Evolutionary conservation across 805 yeast genomes (phyloP).

Genomic region (Candida sphagnicola): DNA sequence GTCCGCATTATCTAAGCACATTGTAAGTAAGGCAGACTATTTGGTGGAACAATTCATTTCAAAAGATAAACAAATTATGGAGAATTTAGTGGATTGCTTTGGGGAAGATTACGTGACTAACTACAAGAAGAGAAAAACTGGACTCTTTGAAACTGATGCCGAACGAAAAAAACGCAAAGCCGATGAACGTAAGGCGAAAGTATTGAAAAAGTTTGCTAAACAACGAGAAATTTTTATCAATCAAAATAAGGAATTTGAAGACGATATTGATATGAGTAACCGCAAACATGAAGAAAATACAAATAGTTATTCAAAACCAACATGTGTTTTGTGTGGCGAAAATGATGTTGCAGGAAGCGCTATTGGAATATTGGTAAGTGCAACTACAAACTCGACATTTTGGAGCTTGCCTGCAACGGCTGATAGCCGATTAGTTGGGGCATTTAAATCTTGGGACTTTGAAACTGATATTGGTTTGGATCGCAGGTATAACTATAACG

Average conservation of each 20-base stretch:
- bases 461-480: conserved; percentile 13
- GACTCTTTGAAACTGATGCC: conserved; percentile 45
- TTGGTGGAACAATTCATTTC: conserved; percentile 49
- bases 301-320: conserved; percentile 19
- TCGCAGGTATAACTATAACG: conserved; percentile 17
- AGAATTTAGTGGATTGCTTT: conserved; percentile 50
- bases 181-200: conserved; percentile 55
- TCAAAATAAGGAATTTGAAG: conserved; percentile 25
- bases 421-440: conserved; percentile 13
- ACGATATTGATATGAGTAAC: conserved; percentile 5
- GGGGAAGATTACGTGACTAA: conserved; percentile 51
- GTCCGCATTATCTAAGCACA: conserved; percentile 44
- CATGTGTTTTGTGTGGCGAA: conserved; percentile 61
- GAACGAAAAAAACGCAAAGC: conserved; percentile 58
- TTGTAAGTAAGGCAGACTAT: conserved; percentile 53
- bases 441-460: conserved; percentile 21
- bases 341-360: conserved; percentile 40
- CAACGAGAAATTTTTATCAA: conserved; percentile 44
- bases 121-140: conserved; percentile 44
- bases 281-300: conserved; percentile 8
- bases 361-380: conserved; percentile 58
- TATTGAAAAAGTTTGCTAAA: conserved; percentile 58
- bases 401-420: conserved; percentile 41
- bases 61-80: conserved; percentile 47
- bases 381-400: conserved; percentile 43